These are phyloP conservation scores for Trametes versicolor DNA, from an alignment of 1,284 basidiomycete species.

Conservation along the genomic window DNA sequence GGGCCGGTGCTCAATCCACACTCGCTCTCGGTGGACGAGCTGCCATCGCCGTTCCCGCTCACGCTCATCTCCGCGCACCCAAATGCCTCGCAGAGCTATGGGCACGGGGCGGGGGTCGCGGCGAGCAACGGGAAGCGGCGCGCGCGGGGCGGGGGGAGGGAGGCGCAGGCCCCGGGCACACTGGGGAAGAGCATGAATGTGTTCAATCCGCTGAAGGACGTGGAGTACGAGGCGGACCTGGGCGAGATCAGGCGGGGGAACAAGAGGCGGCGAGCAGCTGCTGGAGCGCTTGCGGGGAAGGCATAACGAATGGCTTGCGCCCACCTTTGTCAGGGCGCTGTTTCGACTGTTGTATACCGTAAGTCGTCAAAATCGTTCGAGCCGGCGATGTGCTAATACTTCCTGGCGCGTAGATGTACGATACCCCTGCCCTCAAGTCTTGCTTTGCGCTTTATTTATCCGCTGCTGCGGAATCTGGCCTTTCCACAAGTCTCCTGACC, in stretches of 20 bases:
- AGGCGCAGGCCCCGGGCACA: slow-evolving; percentile 59
- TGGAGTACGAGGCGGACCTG: slow-evolving; percentile 76
- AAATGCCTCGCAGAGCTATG: slow-evolving; percentile 47
- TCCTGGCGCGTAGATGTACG: slow-evolving; percentile 21
- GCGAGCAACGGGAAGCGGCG: slow-evolving; percentile 60
- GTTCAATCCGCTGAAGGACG: slow-evolving; percentile 56
- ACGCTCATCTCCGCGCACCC: slow-evolving; percentile 62
- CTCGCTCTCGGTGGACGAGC: slow-evolving; percentile 82
- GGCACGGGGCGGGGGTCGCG: slow-evolving; percentile 49
- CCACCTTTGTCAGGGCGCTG: background rate
- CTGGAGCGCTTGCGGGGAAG: slow-evolving; percentile 41
- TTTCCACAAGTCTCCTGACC: background rate
- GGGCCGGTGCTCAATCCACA: slow-evolving; percentile 80
- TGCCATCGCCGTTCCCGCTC: slow-evolving; percentile 83
- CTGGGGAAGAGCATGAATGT: slow-evolving; percentile 70
- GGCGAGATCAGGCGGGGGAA: slow-evolving; percentile 78
- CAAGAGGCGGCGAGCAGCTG: slow-evolving; percentile 70
- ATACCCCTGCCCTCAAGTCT: slow-evolving; percentile 10
- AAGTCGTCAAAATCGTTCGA: background rate
- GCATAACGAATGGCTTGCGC: slow-evolving; percentile 18
- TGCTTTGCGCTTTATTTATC: slow-evolving; percentile 23
- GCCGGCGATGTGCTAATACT: background rate
- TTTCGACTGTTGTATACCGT: slow-evolving; percentile 16
- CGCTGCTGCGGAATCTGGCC: background rate
- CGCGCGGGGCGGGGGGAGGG: slow-evolving; percentile 64